These are phyloP conservation scores for Ceratocystis eucalypticola DNA, from an alignment of 2,329 filamentous ascomycete species.

Conservation along the genomic window DNA sequence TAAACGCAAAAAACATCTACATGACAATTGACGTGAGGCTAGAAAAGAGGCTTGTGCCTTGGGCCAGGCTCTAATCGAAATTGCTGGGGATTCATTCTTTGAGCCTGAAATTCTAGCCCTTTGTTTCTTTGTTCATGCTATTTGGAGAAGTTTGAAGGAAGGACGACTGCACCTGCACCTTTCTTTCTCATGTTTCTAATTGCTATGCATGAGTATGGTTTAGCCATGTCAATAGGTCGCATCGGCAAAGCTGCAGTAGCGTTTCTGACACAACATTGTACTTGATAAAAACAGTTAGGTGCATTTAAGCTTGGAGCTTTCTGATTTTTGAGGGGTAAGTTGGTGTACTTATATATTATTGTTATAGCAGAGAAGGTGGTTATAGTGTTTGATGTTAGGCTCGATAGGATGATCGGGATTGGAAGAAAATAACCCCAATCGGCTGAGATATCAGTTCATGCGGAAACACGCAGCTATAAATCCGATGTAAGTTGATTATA, in stretches of 20 bases:
- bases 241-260: background rate
- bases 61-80: background rate
- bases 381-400: background rate
- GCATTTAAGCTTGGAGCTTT: slow-evolving; percentile 8
- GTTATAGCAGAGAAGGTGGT: too few species aligned
- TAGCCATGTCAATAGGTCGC: background rate
- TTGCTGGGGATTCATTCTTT: background rate
- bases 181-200: background rate
- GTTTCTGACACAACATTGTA: background rate
- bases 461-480: too few species aligned
- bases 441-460: too few species aligned
- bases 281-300: background rate
- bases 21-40: too few species aligned
- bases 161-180: background rate
- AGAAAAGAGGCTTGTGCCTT: background rate
- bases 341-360: background rate
- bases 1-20: background rate
- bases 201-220: background rate
- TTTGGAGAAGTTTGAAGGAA: background rate
- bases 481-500: too few species aligned
- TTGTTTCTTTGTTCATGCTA: background rate
- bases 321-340: background rate
- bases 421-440: too few species aligned
- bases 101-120: background rate
- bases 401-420: too few species aligned